phyloP scores from a whole-genome alignment of 257 asterid species.

The Plantago elongata region DNA sequence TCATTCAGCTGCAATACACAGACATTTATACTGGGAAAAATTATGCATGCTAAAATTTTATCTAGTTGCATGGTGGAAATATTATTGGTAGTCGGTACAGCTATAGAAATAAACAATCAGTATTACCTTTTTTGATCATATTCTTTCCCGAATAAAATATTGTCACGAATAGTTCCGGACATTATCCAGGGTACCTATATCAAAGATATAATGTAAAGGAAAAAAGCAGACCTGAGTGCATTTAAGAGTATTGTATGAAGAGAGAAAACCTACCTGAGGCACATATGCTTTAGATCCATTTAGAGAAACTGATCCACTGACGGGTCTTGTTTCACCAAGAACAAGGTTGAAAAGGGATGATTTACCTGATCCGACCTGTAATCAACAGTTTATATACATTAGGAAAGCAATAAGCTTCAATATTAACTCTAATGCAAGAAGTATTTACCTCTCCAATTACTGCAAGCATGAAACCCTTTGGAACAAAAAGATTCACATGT shows the following conservation, averaged over 20 bases:
- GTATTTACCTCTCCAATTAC: slow-evolving; percentile 81
- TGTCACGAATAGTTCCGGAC: slow-evolving; percentile 92
- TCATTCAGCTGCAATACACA: neutral
- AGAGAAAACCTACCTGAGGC: slow-evolving; percentile 62
- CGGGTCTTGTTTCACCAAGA: slow-evolving; percentile 68
- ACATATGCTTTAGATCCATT: slow-evolving; percentile 73
- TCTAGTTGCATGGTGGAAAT: too few species aligned
- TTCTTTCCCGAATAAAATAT: slow-evolving; percentile 74
- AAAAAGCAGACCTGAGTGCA: slow-evolving; percentile 1
- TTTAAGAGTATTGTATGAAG: slow-evolving; percentile 9
- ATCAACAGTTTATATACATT: slow-evolving; percentile 10
- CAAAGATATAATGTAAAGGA: slow-evolving; percentile 16
- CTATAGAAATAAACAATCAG: neutral
- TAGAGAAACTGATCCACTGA: slow-evolving; percentile 48
- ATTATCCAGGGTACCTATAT: slow-evolving; percentile 86
- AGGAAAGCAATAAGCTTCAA: neutral
- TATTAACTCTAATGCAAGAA: slow-evolving; percentile 1
- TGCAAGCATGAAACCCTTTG: slow-evolving; percentile 71
- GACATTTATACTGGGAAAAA: neutral
- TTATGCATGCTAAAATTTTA: too few species aligned
- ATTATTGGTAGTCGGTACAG: neutral
- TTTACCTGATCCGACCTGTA: slow-evolving; percentile 96
- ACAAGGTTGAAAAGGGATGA: slow-evolving; percentile 74
- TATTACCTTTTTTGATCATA: slow-evolving; percentile 59
- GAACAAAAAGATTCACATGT: slow-evolving; percentile 44